phyloP scores from a whole-genome alignment of 2,329 filamentous ascomycete genomes.

The Blastomyces gilchristii region DNA sequence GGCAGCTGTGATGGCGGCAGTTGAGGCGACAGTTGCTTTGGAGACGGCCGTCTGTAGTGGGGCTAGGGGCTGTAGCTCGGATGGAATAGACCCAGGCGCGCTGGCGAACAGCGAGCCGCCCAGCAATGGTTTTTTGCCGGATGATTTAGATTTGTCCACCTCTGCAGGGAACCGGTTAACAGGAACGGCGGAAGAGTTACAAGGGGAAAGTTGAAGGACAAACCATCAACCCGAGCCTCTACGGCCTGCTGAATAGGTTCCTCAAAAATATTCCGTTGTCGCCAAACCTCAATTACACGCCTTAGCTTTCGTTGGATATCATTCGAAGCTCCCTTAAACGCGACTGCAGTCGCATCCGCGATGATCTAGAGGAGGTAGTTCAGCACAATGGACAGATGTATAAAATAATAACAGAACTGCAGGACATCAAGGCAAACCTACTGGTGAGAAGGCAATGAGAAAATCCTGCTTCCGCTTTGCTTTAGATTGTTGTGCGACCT shows the following conservation, averaged over 20 bases:
- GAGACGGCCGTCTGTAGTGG: conserved; percentile 61
- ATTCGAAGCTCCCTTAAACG: conserved; percentile 77
- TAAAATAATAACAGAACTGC: conserved; percentile 15
- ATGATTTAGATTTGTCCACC: conserved; percentile 45
- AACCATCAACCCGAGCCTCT: conserved; percentile 70
- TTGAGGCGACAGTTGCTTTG: conserved; percentile 60
- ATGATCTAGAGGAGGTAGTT: conserved; percentile 48
- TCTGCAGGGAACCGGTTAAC: conserved; percentile 28
- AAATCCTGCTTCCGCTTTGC: conserved; percentile 89
- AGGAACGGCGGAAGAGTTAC: conserved; percentile 7
- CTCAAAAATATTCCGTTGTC: conserved; percentile 76
- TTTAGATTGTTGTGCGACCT: conserved; percentile 93
- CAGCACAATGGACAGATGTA: conserved; percentile 13
- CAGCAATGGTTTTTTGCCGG: conserved; percentile 46
- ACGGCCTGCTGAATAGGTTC: conserved; percentile 66
- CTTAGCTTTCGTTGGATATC: conserved; percentile 83
- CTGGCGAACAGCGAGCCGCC: conserved; percentile 63
- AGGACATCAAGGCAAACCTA: conserved; percentile 25
- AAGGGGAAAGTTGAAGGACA: conserved; percentile 16
- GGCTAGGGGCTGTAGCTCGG: conserved; percentile 67
- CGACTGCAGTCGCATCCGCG: conserved; percentile 77
- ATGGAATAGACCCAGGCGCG: conserved; percentile 50
- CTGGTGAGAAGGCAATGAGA: conserved; percentile 76
- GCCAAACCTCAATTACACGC: conserved; percentile 91
- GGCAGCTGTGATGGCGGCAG: conserved; percentile 57